A percentile compares a stretch with the other conserved stretches of the same genome.
Conservation (phyloP, 163 green algal species). For the Prototheca cutis region DNA sequence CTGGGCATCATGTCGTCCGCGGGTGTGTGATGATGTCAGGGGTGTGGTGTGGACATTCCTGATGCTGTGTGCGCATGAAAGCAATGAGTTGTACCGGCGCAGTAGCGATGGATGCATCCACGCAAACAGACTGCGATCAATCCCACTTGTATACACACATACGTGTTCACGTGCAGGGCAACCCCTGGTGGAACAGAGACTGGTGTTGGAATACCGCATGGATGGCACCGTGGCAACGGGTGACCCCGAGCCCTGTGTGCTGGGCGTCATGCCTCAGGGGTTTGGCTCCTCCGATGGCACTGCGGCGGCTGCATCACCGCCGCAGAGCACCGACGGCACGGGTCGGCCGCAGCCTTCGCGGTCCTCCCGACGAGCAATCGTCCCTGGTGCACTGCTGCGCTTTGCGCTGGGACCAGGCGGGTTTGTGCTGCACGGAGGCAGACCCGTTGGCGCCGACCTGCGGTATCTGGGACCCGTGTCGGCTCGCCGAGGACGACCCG, state of each 20-base stretch:
- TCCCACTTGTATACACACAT: too few relatives aligned
- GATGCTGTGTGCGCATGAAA: too few relatives aligned
- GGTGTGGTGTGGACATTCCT: too few relatives aligned
- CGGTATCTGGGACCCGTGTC: slow-evolving; percentile 44
- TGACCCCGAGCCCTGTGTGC: slow-evolving; percentile 55
- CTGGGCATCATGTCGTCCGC: not conserved
- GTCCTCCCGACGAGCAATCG: slow-evolving; percentile 8
- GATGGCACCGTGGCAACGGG: slow-evolving; percentile 49
- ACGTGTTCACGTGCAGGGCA: too few relatives aligned
- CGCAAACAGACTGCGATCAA: too few relatives aligned
- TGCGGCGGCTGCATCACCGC: too few relatives aligned
- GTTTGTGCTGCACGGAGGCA: slow-evolving; percentile 38
- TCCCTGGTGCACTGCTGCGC: slow-evolving; percentile 46
- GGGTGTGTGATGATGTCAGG: not conserved
- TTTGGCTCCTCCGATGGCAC: too few relatives aligned
- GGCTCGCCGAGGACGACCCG: slow-evolving; percentile 47
- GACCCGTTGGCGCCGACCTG: slow-evolving; percentile 51
- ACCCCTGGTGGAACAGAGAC: slow-evolving; percentile 31
- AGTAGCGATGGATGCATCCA: too few relatives aligned
- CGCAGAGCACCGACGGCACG: slow-evolving; percentile 1
- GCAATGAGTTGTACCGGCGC: too few relatives aligned
- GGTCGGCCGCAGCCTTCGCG: too few relatives aligned
- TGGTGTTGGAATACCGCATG: slow-evolving; percentile 39
- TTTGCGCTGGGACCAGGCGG: slow-evolving; percentile 44
- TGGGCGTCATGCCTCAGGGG: slow-evolving; percentile 41